Evolutionary conservation across 345 rosid species (phyloP).

Genomic region (Populus tremula): DNA sequence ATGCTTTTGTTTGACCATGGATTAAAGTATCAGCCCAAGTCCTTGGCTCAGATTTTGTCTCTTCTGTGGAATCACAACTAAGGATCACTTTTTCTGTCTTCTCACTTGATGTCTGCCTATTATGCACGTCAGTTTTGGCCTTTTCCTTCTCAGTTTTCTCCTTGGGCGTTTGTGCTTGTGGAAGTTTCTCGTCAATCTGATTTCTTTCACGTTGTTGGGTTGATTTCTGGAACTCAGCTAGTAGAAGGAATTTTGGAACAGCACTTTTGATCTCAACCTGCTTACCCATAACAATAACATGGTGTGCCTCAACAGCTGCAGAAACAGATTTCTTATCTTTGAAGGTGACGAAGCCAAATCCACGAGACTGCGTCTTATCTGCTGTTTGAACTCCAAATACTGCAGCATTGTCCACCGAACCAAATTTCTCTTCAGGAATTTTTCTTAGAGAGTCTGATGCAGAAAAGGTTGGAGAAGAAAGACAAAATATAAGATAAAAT

Average conservation of each 20-base stretch:
- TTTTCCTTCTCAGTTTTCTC: constrained; percentile 10
- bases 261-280: constrained; percentile 56
- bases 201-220: constrained; percentile 15
- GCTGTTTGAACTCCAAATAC: constrained; percentile 31
- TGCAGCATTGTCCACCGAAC: constrained; percentile 48
- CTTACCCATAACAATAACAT: constrained; percentile 45
- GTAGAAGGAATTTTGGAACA: constrained; percentile 23
- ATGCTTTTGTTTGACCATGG: constrained; percentile 33
- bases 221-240: constrained; percentile 28
- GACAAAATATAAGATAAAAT: neutral
- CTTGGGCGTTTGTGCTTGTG: constrained; percentile 3
- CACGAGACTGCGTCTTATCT: constrained; percentile 36
- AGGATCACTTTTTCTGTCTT: constrained; percentile 20
- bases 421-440: constrained; percentile 45
- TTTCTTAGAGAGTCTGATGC: constrained; percentile 40
- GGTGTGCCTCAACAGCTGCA: constrained; percentile 49
- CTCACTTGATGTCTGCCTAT: neutral
- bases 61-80: constrained; percentile 14
- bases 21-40: constrained; percentile 53
- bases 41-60: constrained; percentile 22
- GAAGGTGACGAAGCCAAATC: constrained; percentile 63
- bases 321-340: constrained; percentile 43
- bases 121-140: neutral
- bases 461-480: constrained; percentile 6
- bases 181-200: constrained; percentile 16